Percentiles rank a stretch among this genome's conserved stretches.
phyloP scores from a whole-genome alignment of 495 filamentous ascomycete species.

The Trichoderma virens region DNA sequence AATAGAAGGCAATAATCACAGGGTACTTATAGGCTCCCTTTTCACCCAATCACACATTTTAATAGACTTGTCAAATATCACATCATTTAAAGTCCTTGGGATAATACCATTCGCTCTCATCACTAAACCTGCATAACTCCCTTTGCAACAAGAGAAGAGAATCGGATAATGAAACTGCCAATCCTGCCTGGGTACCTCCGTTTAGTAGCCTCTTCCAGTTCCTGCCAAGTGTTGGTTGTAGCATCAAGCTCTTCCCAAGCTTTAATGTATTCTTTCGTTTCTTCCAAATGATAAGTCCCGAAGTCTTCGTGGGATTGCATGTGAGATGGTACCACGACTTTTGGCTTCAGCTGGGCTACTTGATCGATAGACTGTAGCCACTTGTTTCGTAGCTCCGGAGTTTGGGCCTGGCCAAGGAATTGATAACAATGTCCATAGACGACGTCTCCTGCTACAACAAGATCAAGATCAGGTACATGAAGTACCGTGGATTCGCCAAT shows the following conservation, averaged over 20 bases:
- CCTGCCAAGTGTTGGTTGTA: background rate
- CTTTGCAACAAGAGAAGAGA: too few relatives aligned
- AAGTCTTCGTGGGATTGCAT: background rate
- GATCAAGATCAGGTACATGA: constrained; percentile 22
- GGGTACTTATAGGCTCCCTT: too few relatives aligned
- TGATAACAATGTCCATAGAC: constrained; percentile 32
- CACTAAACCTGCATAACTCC: too few relatives aligned
- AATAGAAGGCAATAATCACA: too few relatives aligned
- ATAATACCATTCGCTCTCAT: too few relatives aligned
- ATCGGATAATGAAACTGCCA: background rate
- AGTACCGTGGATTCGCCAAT: constrained; percentile 25
- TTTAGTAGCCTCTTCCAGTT: background rate
- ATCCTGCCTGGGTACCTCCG: background rate
- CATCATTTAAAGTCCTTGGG: too few relatives aligned
- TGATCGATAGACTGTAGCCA: constrained; percentile 29
- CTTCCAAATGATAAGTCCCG: background rate
- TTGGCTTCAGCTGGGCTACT: constrained; percentile 23
- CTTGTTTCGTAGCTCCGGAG: constrained; percentile 18
- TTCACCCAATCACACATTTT: too few relatives aligned
- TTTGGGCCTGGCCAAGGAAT: constrained; percentile 25
- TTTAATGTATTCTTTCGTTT: background rate
- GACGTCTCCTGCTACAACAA: constrained; percentile 27
- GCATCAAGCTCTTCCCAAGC: background rate
- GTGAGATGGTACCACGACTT: constrained; percentile 27
- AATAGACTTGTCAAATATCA: too few relatives aligned